Evolutionary conservation across 2,329 filamentous ascomycete species (phyloP), one percentile per base, ranked within the genome.

Genomic region (Talaromyces pinophilus): DNA sequence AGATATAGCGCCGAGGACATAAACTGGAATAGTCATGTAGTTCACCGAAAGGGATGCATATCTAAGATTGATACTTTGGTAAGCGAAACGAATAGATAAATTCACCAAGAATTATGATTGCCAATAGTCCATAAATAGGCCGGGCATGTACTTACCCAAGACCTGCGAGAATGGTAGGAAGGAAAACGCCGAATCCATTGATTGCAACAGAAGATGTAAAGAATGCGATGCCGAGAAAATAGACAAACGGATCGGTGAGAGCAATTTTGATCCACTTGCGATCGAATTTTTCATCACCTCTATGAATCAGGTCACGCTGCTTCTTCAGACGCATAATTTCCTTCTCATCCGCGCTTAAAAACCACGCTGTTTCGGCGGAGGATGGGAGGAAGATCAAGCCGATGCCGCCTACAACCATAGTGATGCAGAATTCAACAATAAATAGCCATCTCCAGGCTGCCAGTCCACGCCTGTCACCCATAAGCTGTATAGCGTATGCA

Each of bases 391-490:
- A 54, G 55, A 60, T 33, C 42, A 7, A 60, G 3, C 55, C 54
- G 7, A 65, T 60, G 2, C 63, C 55, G 10, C 63, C 63, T 7
- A 65, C 44, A n/a, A 65, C 15, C 1, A 60, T 33, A n/a, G 63
- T 65, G 15, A 65, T n/a, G 25, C 63, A 65, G 46, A 65, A 65
- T 15, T 65, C 63, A 5, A 65, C 55, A 25, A 65, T 65, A 44
- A 65, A 65, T 13, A 65, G 44, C 63, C 55, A 65, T 60, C 63
- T 33, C 63, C 55, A 65, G 4, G 63, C 55, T 2, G 30, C 63
- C 30, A 65, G 55, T 2, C 63, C 55, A 5, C 44, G 6, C 5
- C 54, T 22, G 30, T 15, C n/a, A 19, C 63, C 63, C 63, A 65
- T 61, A 4, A 6, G 11, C 19, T 65, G 63, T 17, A 65, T 17